Percentiles rank a stretch among this genome's conserved stretches.
phyloP scores from a whole-genome alignment of 1,139 yeast genomes.

The Martiniozyma asiatica region DNA sequence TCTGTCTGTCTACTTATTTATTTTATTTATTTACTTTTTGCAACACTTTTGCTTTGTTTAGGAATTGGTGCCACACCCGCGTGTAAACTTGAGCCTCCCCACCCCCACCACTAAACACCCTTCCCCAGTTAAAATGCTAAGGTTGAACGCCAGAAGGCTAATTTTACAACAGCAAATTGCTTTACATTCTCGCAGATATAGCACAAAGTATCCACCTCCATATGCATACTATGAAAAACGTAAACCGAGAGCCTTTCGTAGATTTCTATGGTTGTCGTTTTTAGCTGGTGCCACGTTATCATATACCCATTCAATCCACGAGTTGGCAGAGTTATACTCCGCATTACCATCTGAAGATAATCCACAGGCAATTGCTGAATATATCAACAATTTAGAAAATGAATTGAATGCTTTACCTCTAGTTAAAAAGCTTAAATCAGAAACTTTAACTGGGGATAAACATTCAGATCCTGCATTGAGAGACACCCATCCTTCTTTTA shows the following conservation, averaged over 20 bases:
- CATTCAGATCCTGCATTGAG: no score
- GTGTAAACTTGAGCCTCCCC: no score
- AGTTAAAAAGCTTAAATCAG: conserved; percentile 33
- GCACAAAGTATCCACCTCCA: conserved; percentile 12
- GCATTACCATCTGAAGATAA: conserved; percentile 12
- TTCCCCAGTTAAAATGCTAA: no score
- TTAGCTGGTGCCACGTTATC: conserved; percentile 16
- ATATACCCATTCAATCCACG: conserved; percentile 18
- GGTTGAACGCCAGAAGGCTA: no score
- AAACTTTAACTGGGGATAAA: no score
- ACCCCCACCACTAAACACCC: no score
- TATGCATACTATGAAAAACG: conserved; percentile 9
- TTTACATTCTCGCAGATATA: background rate
- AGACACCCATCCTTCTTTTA: conserved; percentile 35
- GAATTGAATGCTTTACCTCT: conserved; percentile 41
- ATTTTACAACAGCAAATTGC: no score
- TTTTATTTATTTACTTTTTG: no score
- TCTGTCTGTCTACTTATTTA: no score
- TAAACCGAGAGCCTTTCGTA: conserved; percentile 2
- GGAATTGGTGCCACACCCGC: no score
- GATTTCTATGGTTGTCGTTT: conserved; percentile 10
- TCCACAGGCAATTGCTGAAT: conserved; percentile 12
- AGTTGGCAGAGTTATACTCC: conserved; percentile 13
- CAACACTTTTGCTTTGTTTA: no score
- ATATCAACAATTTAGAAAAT: conserved; percentile 28